These are phyloP conservation scores for Rhytidhysteron rufulum DNA, from an alignment of 2,329 filamentous ascomycete species.

Conservation along the genomic window DNA sequence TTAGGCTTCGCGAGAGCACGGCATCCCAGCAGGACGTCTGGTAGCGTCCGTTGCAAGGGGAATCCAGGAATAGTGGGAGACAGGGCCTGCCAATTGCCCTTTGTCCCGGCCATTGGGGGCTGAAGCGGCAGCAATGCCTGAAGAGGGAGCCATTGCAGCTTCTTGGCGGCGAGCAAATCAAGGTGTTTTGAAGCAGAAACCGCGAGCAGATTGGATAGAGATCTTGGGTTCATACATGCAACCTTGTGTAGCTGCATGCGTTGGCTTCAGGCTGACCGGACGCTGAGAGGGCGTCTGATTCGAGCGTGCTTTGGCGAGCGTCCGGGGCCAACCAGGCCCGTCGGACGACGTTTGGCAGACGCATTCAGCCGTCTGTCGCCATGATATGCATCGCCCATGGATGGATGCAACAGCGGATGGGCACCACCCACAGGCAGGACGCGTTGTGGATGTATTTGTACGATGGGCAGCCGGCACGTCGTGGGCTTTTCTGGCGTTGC, in stretches of 20 bases:
- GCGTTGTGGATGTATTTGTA: slow-evolving; percentile 6
- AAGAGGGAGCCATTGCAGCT: slow-evolving; percentile 13
- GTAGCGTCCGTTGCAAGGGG: slow-evolving; percentile 12
- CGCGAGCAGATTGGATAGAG: slow-evolving; percentile 28
- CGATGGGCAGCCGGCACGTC: slow-evolving; percentile 1
- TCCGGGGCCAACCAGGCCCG: slow-evolving; percentile 13
- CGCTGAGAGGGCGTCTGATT: slow-evolving; percentile 20
- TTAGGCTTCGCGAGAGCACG: neutral
- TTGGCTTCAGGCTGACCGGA: slow-evolving; percentile 32
- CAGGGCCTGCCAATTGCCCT: neutral
- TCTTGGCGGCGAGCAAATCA: slow-evolving; percentile 26
- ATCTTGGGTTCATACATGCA: slow-evolving; percentile 23
- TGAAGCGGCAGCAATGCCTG: slow-evolving; percentile 23
- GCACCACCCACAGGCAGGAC: neutral
- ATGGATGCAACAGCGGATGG: slow-evolving; percentile 4
- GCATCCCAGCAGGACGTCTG: neutral
- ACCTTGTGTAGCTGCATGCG: slow-evolving; percentile 35
- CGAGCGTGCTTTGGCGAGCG: slow-evolving; percentile 23
- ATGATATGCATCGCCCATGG: slow-evolving; percentile 4
- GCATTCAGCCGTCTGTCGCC: slow-evolving; percentile 14
- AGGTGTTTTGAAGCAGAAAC: slow-evolving; percentile 21
- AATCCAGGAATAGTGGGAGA: slow-evolving; percentile 5
- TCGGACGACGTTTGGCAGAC: neutral
- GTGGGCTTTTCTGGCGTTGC: neutral
- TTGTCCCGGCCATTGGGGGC: slow-evolving; percentile 10